phyloP scores from a whole-genome alignment of 208 protist species.

The Wallacemonas sp. region DNA sequence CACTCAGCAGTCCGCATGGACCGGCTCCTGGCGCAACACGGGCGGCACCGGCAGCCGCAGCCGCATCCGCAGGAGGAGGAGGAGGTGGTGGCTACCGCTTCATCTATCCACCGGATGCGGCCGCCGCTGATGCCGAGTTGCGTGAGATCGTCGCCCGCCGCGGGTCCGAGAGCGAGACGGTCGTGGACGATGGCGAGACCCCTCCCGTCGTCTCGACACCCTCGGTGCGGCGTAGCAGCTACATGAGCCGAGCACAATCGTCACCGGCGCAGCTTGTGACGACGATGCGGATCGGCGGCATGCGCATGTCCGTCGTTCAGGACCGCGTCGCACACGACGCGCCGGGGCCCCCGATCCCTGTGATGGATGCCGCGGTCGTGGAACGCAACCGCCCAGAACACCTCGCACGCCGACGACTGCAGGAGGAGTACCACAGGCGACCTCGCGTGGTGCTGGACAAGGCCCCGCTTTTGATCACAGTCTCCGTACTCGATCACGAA shows the following conservation, averaged over 20 bases:
- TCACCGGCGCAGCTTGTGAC: background rate
- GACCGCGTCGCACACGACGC: background rate
- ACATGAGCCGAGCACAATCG: background rate
- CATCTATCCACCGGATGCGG: background rate
- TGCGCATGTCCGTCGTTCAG: background rate
- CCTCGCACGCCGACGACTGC: conserved; percentile 36
- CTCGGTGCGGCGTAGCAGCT: background rate
- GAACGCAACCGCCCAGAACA: conserved; percentile 14
- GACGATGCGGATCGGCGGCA: background rate
- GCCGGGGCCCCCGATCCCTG: background rate
- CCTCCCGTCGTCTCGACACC: background rate
- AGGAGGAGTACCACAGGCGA: conserved; percentile 39
- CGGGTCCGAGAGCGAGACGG: background rate
- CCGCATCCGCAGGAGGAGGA: too few relatives aligned
- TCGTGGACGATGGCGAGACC: background rate
- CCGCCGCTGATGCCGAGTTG: background rate
- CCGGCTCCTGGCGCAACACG: too few relatives aligned
- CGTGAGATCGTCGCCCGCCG: background rate
- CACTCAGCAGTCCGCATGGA: too few relatives aligned
- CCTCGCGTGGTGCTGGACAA: conserved; percentile 23
- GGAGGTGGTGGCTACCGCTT: too few relatives aligned
- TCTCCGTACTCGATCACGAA: conserved; percentile 35
- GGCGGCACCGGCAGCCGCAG: background rate
- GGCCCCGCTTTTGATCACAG: conserved; percentile 27
- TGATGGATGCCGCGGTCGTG: background rate